phyloP scores from a whole-genome alignment of 2,329 filamentous ascomycete species.

The Lachnellula cervina region DNA sequence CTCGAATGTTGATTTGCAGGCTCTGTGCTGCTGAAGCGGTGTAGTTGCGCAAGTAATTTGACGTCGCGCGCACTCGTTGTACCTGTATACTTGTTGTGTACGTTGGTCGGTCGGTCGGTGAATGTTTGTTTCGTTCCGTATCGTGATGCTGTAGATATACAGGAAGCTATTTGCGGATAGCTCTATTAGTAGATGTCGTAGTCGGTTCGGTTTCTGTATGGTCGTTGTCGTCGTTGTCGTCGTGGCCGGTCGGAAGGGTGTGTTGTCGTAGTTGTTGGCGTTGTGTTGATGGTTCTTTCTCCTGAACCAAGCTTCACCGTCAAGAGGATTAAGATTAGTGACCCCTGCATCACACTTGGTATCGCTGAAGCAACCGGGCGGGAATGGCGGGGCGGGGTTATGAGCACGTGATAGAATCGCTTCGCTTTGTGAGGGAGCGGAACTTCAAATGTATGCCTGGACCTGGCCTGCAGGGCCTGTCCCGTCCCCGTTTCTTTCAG shows the following conservation, averaged over 20 bases:
- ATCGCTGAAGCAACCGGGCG: conserved; percentile 6
- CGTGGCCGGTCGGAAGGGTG: neutral
- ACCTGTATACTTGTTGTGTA: conserved; percentile 1
- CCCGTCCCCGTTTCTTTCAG: neutral
- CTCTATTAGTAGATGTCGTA: conserved; percentile 1
- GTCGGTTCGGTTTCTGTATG: conserved; percentile 1
- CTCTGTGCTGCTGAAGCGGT: conserved; percentile 14
- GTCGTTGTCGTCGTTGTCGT: conserved; percentile 4
- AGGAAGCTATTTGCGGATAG: conserved; percentile 3
- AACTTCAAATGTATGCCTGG: neutral
- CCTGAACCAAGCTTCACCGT: conserved; percentile 7
- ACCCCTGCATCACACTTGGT: conserved; percentile 1
- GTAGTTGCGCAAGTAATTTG: conserved; percentile 7
- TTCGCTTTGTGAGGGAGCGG: neutral
- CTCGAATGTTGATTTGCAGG: conserved; percentile 2
- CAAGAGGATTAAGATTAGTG: neutral
- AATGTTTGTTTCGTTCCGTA: neutral
- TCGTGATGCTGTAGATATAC: conserved; percentile 1
- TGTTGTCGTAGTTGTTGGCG: neutral
- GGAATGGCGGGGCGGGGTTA: neutral
- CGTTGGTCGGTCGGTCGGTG: neutral
- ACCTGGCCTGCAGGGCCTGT: too few species aligned
- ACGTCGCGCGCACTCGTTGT: conserved; percentile 11
- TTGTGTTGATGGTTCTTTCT: conserved; percentile 4
- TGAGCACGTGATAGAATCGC: neutral